Conservation (phyloP, 2,329 filamentous ascomycete species). For the Cladophialophora exuberans region DNA sequence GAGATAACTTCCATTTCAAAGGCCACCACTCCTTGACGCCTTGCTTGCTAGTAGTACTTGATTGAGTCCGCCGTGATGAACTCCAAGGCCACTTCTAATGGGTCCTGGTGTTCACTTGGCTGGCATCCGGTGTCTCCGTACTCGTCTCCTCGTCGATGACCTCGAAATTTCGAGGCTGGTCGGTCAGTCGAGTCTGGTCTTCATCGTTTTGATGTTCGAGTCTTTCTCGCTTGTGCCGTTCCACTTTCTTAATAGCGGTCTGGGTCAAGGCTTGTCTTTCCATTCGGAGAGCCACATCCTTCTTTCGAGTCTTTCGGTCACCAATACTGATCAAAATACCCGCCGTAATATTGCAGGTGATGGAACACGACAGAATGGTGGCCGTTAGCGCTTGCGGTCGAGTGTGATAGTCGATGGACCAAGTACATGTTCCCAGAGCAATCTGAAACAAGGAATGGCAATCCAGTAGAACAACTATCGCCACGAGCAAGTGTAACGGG, state of each 20-base stretch:
- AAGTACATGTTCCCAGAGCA: constrained; percentile 75
- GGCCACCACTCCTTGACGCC: constrained; percentile 1
- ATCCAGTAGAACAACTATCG: constrained; percentile 78
- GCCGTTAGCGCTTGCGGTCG: constrained; percentile 76
- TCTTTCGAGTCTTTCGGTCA: constrained; percentile 77
- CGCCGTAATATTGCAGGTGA: constrained; percentile 75
- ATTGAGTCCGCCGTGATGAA: not conserved
- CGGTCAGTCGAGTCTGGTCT: constrained; percentile 6
- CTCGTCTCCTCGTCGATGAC: constrained; percentile 29
- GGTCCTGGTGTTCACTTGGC: constrained; percentile 12
- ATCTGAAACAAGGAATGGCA: constrained; percentile 81
- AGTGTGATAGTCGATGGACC: constrained; percentile 72
- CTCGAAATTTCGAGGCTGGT: constrained; percentile 20
- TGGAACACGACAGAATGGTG: constrained; percentile 77
- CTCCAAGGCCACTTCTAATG: constrained; percentile 6
- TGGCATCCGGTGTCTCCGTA: not conserved
- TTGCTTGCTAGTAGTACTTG: constrained; percentile 3
- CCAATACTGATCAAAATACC: constrained; percentile 77
- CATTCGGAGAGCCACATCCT: constrained; percentile 78
- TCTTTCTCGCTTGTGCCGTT: constrained; percentile 29
- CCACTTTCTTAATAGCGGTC: constrained; percentile 60
- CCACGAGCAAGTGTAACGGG: constrained; percentile 71
- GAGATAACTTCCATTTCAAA: not conserved
- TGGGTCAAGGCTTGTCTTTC: constrained; percentile 75
- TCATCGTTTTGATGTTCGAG: constrained; percentile 7